Evolutionary conservation across 768 basidiomycete genomes (phyloP).

Genomic region (Termitomyces sp.): DNA sequence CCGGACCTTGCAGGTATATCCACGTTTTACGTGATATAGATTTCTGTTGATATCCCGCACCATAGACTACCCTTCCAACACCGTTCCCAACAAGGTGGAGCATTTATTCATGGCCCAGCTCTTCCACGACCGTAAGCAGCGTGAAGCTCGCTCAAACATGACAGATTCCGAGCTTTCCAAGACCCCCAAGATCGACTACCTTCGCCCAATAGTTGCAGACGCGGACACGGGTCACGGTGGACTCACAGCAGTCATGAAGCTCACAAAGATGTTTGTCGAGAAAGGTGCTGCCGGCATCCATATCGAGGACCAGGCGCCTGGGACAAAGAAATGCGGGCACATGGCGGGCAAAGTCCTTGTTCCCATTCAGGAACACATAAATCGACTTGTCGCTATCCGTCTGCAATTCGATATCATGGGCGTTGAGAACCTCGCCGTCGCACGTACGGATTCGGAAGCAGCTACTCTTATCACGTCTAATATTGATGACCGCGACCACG

Average conservation of each 20-base stretch:
- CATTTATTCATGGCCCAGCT: constrained; percentile 97
- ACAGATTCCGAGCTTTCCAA: constrained; percentile 64
- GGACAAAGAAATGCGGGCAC: constrained; percentile 94
- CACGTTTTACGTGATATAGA: not conserved
- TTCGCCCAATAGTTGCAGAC: constrained; percentile 93
- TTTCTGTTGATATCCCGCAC: not conserved
- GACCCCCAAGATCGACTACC: constrained; percentile 77
- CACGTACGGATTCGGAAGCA: constrained; percentile 95
- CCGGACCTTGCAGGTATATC: constrained; percentile 90
- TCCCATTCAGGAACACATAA: constrained; percentile 96
- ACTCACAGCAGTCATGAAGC: constrained; percentile 97
- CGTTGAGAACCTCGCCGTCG: constrained; percentile 88
- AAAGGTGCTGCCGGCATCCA: constrained; percentile 98
- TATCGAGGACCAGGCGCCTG: constrained; percentile 95
- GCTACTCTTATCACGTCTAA: constrained; percentile 96
- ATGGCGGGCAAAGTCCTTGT: constrained; percentile 98
- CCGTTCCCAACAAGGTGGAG: constrained; percentile 97
- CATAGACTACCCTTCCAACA: constrained; percentile 95
- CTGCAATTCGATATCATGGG: constrained; percentile 99
- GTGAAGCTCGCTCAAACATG: constrained; percentile 67
- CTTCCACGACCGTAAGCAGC: constrained; percentile 98
- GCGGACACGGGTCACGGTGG: constrained; percentile 99
- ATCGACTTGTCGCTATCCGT: constrained; percentile 94
- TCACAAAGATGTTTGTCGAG: constrained; percentile 98
- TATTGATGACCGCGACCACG: constrained; percentile 95